Evolutionary conservation across 352 stramenopile genomes (phyloP), one percentile per base, ranked within the genome.

Genomic region (Pythium vanterpoolii): DNA sequence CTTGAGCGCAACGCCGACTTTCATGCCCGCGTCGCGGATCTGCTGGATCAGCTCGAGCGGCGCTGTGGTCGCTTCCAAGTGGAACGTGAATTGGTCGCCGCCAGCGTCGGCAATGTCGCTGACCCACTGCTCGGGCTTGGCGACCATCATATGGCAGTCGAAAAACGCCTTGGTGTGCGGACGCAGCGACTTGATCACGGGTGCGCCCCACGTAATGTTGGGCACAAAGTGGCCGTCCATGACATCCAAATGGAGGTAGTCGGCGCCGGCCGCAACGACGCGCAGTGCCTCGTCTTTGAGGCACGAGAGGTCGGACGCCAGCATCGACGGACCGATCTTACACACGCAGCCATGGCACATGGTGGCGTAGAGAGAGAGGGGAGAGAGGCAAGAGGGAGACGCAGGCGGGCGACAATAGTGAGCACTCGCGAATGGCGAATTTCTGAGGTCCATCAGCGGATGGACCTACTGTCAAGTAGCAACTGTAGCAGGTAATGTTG

Each of bases 201-300:
- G 95, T 11, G 96, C 82, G 4, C 97, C 97, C 81, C 97, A 98
- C 24, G 91, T 97, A 57, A 99, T 95, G 73, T 98, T 98, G 48
- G 93, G 94, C 45, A 99, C 96, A 70, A 99, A 99, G 73, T 99
- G 96, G 36, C 96, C 96, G 76, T 99, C 96, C 96, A 99, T 99
- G 36, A 99, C 89, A 77, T 99, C 96, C 64, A 99, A 68, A 71
- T 99, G 96, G 31, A 99, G 76, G 75, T 97, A 98, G 76, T 98
- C 93, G 42, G 96, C 95, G 23, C 95, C 95, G 0, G 86, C 80
- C 8, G 72, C 69, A 38, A 98, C 72, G n/a, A 98, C 88, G 56
- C 94, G 87, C 31, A 92, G 74, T 19, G 90, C 76, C 69, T 99
- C 95, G 30, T 93, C 80, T 45, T 95, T 95, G 47, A 98, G 75